Evolutionary conservation across 305 asterid genomes (phyloP).

Genomic region (Fraxinus latifolia): DNA sequence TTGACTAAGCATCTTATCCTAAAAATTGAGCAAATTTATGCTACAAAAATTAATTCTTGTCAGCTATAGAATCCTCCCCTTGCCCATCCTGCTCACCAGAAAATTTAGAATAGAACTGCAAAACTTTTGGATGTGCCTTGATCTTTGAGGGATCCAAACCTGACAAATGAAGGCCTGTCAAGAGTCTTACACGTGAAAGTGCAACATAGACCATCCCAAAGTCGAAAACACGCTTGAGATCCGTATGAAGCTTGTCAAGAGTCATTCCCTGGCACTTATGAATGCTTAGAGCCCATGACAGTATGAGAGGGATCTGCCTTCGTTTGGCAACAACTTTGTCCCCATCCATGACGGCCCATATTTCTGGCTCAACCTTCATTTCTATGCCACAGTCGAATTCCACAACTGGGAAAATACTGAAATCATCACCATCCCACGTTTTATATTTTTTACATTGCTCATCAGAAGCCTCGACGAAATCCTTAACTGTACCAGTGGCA

Average conservation of each 20-base stretch:
- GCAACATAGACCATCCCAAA: conserved; percentile 85
- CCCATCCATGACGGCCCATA: conserved; percentile 58
- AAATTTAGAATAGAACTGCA: conserved; percentile 49
- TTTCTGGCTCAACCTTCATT: conserved; percentile 45
- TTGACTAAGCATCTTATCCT: background rate
- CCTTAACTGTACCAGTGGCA: conserved; percentile 60
- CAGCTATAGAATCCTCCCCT: conserved; percentile 8
- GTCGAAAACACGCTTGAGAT: conserved; percentile 57
- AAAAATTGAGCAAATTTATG: background rate
- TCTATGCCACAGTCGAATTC: conserved; percentile 62
- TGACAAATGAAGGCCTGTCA: conserved; percentile 56
- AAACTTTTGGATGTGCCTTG: conserved; percentile 66
- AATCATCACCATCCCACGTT: conserved; percentile 40
- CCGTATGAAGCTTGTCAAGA: conserved; percentile 57
- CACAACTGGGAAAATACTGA: conserved; percentile 59
- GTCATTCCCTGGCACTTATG: conserved; percentile 89
- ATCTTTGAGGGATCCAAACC: conserved; percentile 51
- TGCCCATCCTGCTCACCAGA: conserved; percentile 19
- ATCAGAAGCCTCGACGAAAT: conserved; percentile 28
- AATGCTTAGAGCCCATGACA: conserved; percentile 83
- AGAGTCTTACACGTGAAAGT: conserved; percentile 61
- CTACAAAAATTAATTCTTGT: conserved; percentile 14
- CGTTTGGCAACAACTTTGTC: conserved; percentile 51
- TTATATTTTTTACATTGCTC: conserved; percentile 14
- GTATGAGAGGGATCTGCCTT: conserved; percentile 64